phyloP scores from a whole-genome alignment of 257 asterid species.

The Gynochthodes officinalis region DNA sequence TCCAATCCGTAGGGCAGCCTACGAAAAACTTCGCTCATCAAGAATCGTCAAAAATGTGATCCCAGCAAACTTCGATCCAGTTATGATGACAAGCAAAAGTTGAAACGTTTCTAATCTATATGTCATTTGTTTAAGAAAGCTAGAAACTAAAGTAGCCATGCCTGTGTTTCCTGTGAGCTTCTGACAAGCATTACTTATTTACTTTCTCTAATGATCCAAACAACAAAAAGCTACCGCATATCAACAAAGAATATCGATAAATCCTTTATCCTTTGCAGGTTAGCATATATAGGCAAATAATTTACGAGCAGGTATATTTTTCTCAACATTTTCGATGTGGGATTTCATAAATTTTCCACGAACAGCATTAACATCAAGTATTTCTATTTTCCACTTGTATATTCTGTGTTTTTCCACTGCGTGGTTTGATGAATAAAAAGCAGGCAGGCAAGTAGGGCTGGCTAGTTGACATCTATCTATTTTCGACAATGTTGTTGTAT shows the following conservation, averaged over 20 bases:
- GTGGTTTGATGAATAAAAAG: neutral
- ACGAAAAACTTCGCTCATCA: no score
- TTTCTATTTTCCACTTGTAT: neutral
- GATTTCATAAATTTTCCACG: no score
- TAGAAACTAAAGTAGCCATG: neutral
- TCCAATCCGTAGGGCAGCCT: no score
- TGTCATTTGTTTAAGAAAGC: neutral
- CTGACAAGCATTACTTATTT: neutral
- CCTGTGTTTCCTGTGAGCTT: neutral
- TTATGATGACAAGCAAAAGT: no score
- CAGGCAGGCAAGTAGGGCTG: slow-evolving; percentile 4
- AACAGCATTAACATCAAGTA: neutral
- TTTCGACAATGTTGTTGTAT: no score
- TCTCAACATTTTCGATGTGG: neutral
- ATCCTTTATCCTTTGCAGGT: neutral
- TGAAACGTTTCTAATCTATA: neutral
- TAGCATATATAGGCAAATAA: no score
- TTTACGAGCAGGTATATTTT: no score
- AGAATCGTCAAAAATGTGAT: no score
- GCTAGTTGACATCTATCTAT: slow-evolving; percentile 8
- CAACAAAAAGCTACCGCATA: neutral
- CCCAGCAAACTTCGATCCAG: no score
- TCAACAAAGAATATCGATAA: no score
- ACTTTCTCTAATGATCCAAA: neutral
- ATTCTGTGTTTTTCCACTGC: neutral